A percentile compares a stretch with the other conserved stretches of the same genome.
phyloP scores from a whole-genome alignment of 2,329 filamentous ascomycete genomes.

The Colletotrichum paranaense region DNA sequence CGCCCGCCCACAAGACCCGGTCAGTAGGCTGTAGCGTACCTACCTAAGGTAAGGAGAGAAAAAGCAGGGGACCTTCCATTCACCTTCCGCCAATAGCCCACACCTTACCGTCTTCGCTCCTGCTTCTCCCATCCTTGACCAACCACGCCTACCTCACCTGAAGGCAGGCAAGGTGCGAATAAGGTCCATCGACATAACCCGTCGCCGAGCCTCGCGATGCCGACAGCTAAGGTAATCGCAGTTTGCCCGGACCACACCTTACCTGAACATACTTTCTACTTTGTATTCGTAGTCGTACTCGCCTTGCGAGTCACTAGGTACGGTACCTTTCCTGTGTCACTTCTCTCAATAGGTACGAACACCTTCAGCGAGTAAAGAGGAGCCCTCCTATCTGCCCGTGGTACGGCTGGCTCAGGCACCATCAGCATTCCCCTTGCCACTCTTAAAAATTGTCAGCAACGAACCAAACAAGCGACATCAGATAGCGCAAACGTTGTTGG shows the following conservation, averaged over 20 bases:
- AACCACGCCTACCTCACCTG: neutral
- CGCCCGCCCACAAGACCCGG: neutral
- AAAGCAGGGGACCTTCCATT: neutral
- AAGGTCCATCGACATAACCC: neutral
- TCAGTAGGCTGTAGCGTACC: too few species aligned
- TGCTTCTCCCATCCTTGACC: neutral
- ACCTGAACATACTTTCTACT: neutral
- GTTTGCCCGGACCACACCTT: conserved; percentile 3
- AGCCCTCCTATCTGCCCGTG: neutral
- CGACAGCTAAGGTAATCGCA: neutral
- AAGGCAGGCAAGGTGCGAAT: neutral
- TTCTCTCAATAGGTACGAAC: too few species aligned
- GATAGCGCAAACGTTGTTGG: neutral
- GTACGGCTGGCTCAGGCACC: neutral
- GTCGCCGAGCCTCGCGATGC: neutral
- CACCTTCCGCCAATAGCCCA: neutral
- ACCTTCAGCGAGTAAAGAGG: neutral
- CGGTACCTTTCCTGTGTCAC: neutral
- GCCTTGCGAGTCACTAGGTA: neutral
- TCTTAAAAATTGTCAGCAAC: neutral
- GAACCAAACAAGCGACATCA: neutral
- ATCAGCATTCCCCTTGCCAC: neutral
- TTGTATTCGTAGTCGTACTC: too few species aligned
- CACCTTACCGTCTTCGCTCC: neutral
- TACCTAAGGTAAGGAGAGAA: neutral